Base-by-base conservation (phyloP, 208 protist genomes). In the Trypanosoma melophagium region DNA sequence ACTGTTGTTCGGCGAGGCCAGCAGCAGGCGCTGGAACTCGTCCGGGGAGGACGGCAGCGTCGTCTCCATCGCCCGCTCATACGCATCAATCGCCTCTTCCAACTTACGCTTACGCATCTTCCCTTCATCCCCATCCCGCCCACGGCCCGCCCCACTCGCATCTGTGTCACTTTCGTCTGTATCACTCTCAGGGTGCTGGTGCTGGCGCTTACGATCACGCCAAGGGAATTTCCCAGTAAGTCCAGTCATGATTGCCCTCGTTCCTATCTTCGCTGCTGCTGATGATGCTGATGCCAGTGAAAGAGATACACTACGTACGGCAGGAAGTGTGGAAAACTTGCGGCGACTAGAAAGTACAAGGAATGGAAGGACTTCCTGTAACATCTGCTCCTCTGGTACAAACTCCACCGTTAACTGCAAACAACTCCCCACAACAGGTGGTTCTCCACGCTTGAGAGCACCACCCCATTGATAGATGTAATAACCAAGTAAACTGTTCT, bases 1-100 rank as follows among this genome's bases (percentile, higher is more conserved):
- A 67, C 87, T 96, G 79, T 81, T 95, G 76, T 97, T 96, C 14
- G 94, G 96, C 22, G 77, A 95, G 22, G 80, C 88, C 2, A 96
- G 66, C 24, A 98, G 56, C 21, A 97, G 67, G 3, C 91, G 82
- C 69, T 95, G 89, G 61, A 97, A 98, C 71, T 97, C 94, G 41
- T 96, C 86, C 2, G 85, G 68, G 19, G 83, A 94, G 13, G 89
- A 81, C 14, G 96, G 93, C 25, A 84, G 59, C 10, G 81, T 74
- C 5, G 74, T 78, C 21, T 81, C 80, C 84, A 91, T 90, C 22
- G 62, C 56, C 28, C 92, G 86, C 78, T 96, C 92, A 59, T 92
- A 93, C 24, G 86, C 84, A 66, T 96, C 92, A 60, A 96, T 83
- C 2, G 78, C 81, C 72, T 95, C 84, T 71, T 96, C 92, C 41